A percentile compares a stretch with the other conserved stretches of the same genome.
Evolutionary conservation across 140 eudicot genomes (phyloP).

Genomic region (Ambrosia hybrid): DNA sequence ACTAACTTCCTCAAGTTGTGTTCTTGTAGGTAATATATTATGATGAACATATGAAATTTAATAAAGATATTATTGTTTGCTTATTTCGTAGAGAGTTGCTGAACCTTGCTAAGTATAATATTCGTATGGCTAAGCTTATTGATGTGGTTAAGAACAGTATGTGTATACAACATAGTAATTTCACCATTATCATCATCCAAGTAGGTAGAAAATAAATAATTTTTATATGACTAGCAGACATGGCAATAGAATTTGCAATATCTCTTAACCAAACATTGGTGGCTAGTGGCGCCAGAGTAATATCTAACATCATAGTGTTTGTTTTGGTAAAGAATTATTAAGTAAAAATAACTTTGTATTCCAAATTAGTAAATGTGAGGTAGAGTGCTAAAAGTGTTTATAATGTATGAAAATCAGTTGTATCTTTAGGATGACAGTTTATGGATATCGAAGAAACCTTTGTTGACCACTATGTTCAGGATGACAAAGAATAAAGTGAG

Average conservation of each 20-base stretch:
- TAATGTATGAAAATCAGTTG: too few species aligned
- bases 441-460: too few species aligned
- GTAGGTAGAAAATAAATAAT: neutral
- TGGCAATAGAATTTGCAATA: constrained; percentile 85
- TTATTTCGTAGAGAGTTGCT: constrained; percentile 75
- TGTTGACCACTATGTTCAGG: too few species aligned
- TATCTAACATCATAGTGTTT: constrained; percentile 71
- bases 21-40: constrained; percentile 75
- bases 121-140: constrained; percentile 85
- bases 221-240: constrained; percentile 49
- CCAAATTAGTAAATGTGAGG: too few species aligned
- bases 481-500: too few species aligned
- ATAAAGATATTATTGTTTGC: constrained; percentile 86
- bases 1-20: neutral
- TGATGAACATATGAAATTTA: constrained; percentile 88
- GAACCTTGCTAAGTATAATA: constrained; percentile 89
- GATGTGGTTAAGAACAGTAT: constrained; percentile 95
- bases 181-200: neutral
- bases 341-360: too few species aligned
- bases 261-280: constrained; percentile 73
- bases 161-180: constrained; percentile 28
- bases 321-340: too few species aligned
- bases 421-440: too few species aligned
- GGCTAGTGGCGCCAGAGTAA: constrained; percentile 63
- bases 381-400: too few species aligned